Conservation (phyloP, 2,329 filamentous ascomycete species). For the Pseudocercospora pini-densiflorae region DNA sequence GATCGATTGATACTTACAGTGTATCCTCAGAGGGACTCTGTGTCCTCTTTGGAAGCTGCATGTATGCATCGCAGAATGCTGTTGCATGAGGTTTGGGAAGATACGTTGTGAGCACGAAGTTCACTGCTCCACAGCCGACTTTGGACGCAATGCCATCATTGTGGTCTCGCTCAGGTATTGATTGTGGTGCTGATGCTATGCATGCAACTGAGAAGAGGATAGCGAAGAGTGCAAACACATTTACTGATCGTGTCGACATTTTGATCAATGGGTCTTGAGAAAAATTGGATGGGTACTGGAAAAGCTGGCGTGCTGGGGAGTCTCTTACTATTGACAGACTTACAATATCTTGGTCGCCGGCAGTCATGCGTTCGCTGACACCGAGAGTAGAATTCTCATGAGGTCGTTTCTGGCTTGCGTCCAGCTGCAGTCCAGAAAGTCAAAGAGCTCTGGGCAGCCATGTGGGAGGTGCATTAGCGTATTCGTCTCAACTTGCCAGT, state of each 20-base stretch:
- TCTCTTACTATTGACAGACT: neutral
- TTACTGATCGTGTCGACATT: neutral
- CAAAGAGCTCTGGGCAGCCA: neutral
- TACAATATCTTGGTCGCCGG: neutral
- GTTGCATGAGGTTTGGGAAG: slow-evolving; percentile 12
- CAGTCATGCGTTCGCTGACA: neutral
- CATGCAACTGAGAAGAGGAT: neutral
- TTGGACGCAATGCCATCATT: neutral
- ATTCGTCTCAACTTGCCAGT: neutral
- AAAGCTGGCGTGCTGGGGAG: neutral
- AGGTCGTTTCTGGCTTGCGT: neutral
- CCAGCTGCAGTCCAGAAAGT: neutral
- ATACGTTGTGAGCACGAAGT: slow-evolving; percentile 13
- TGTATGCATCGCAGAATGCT: slow-evolving; percentile 14
- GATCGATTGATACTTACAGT: neutral
- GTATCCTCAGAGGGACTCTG: neutral
- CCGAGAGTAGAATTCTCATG: neutral
- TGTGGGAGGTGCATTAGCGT: slow-evolving; percentile 3
- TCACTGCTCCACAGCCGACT: slow-evolving; percentile 10
- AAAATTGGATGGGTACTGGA: neutral
- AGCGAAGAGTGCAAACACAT: neutral
- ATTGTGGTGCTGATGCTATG: neutral
- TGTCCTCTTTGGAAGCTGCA: slow-evolving; percentile 8
- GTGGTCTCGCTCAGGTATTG: neutral
- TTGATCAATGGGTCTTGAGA: neutral